Percentiles rank a stretch among this genome's conserved stretches.
phyloP scores from a whole-genome alignment of 2,329 filamentous ascomycete genomes.

The Raffaelea albimanens region DNA sequence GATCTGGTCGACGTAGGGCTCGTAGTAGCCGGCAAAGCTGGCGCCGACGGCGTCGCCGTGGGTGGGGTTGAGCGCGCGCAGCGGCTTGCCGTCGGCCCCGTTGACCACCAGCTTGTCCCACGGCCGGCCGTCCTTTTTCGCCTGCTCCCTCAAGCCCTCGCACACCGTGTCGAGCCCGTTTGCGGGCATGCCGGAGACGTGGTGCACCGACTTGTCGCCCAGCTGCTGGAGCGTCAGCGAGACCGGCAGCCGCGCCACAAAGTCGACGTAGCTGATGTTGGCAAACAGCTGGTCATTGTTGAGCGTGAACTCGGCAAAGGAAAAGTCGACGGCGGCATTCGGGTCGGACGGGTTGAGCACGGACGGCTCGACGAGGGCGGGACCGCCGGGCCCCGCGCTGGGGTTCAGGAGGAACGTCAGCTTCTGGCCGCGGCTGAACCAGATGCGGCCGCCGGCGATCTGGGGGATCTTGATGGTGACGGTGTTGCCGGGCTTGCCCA shows the following conservation, averaged over 20 bases:
- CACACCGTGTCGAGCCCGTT: slow-evolving; percentile 49
- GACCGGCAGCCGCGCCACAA: slow-evolving; percentile 46
- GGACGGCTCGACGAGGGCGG: slow-evolving; percentile 57
- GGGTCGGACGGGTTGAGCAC: slow-evolving; percentile 52
- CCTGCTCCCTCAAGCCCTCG: slow-evolving; percentile 43
- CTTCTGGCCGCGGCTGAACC: slow-evolving; percentile 45
- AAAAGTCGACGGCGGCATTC: slow-evolving; percentile 43
- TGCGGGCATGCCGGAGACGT: slow-evolving; percentile 47
- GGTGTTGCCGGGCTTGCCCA: slow-evolving; percentile 45
- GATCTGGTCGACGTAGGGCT: slow-evolving; percentile 30
- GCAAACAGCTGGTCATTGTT: slow-evolving; percentile 47
- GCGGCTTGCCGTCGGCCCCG: slow-evolving; percentile 15
- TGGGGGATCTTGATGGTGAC: slow-evolving; percentile 50
- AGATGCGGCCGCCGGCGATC: slow-evolving; percentile 54
- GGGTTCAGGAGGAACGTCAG: slow-evolving; percentile 57
- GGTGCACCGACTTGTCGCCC: slow-evolving; percentile 29
- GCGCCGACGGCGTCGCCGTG: slow-evolving; percentile 31
- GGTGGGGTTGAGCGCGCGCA: slow-evolving; percentile 35
- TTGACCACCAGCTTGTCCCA: slow-evolving; percentile 50
- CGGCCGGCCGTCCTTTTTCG: slow-evolving; percentile 41
- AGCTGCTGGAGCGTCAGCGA: slow-evolving; percentile 36
- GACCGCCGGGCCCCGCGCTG: slow-evolving; percentile 24
- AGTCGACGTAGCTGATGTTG: slow-evolving; percentile 61
- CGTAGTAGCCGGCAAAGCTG: slow-evolving; percentile 33
- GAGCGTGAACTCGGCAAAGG: slow-evolving; percentile 53